A percentile compares a stretch with the other conserved stretches of the same genome.
phyloP scores from a whole-genome alignment of 2,329 filamentous ascomycete genomes.

The Colletotrichum viniferum region DNA sequence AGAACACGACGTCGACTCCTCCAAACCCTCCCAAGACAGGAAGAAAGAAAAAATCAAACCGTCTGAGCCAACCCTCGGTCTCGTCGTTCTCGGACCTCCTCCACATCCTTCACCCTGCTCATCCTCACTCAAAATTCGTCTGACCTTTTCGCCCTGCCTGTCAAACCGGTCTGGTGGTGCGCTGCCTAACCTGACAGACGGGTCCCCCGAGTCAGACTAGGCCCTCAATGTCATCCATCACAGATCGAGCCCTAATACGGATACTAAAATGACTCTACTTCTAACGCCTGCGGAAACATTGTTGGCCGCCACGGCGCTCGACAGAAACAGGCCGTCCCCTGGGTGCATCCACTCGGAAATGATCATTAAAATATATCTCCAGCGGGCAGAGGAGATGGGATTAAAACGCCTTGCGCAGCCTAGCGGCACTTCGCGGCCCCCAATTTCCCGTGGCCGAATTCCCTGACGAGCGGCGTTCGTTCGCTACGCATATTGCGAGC shows the following conservation, averaged over 20 bases:
- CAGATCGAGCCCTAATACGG: neutral
- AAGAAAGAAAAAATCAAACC: neutral
- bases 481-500: neutral
- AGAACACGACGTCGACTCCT: neutral
- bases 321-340: conserved; percentile 3
- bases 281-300: conserved; percentile 11
- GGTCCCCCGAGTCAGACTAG: conserved; percentile 14
- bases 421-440: neutral
- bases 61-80: conserved; percentile 1
- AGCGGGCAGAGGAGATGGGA: neutral
- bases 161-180: conserved; percentile 14
- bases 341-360: neutral
- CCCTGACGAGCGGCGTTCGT: neutral
- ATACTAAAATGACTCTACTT: neutral
- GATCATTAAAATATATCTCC: neutral
- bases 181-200: conserved; percentile 15
- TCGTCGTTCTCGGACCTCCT: conserved; percentile 9
- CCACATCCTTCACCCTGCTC: neutral
- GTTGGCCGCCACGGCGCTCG: neutral
- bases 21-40: neutral
- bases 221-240: neutral
- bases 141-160: conserved; percentile 12
- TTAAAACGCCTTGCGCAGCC: conserved; percentile 10
- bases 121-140: conserved; percentile 11
- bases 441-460: conserved; percentile 11